Base-by-base conservation (phyloP, 805 yeast genomes). In the Debaryomyces castellii region DNA sequence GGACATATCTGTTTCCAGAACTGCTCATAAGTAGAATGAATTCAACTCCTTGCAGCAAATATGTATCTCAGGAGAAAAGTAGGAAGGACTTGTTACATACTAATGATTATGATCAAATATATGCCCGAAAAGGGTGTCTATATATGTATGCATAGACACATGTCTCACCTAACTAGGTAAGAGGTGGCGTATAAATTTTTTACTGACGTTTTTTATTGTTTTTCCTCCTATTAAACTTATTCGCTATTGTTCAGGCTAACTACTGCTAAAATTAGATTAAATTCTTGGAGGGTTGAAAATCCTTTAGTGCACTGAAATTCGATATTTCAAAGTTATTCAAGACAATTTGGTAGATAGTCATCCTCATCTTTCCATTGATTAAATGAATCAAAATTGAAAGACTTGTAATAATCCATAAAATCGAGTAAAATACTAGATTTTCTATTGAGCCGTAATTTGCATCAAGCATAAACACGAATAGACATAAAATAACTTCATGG, bases 401-500 rank as follows among this genome's bases (percentile, higher is more conserved):
- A 40, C 24, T 44, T 51, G 45, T 46, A 64, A 52, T 54, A 51
- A 1, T 43, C 39, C 4, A 55, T 41, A 39, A 44, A 66, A 18
- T 60, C 63, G 12, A 47, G 36, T 59, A 69, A 61, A 18, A 59
- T 50, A 34, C 52, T 58, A 30, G 48, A 36, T 3, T 51, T 16
- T 9, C 42, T 35, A 38, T 46, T 48, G 5, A 57, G 24, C 30
- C 53, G 43, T 14, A 62, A 52, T 17, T 64, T 54, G 50, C 49
- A 51, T 51, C 3, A 55, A 28, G 16, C 52, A 45, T 14, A 64
- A 32, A 20, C 58, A 50, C 17, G 61, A 41, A 44, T 55, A 65
- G 2, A 48, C 28, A 42, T 49, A 59, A n/a, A 66, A 41, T 0
- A 64, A 12, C 22, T 65, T 55, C 11, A 59, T 43, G 0, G 65